Base-by-base conservation (phyloP, 805 yeast species). In the Kuraishia borneana region DNA sequence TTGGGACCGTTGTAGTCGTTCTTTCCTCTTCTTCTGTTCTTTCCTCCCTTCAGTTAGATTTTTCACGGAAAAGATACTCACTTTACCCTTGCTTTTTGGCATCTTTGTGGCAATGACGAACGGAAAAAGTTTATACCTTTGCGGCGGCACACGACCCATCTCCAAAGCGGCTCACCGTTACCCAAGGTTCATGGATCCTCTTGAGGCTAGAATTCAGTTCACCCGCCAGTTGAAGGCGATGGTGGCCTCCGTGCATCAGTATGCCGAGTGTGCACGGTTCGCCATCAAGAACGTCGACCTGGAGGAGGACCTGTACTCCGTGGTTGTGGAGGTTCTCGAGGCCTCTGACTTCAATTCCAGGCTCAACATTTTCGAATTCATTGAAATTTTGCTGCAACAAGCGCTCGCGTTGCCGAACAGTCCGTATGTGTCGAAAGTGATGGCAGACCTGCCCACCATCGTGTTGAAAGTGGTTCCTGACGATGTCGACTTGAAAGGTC, bases 1-100 rank as follows among this genome's bases (percentile, higher is more conserved):
- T 92, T 92, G 63, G 85, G 88, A 43, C 81, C 77, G 40, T 73
- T 80, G 60, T 77, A 76, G 57, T 81, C 95, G 61, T 88, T 88
- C 89, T 92, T 92, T 61, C 98, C 98, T 75, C 96, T 83, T 70
- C 94, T 77, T 73, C 98, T 89, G 66, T 84, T 81, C 63, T 83
- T 83, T 63, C 94, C 94, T 61, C 94, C 92, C 22, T 37, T 60
- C 77, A 75, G 94, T 77, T 73, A 96, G 89, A 66, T 83, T 81
- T 63, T 82, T 82, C 62, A 92, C 92, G 62, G 92, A 92, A 27
- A 21, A 18, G 20, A 20, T 21, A 41, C 56, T 20, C 59, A 65
- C 70, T 65, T 80, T 71, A 56, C 83, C 81, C 68, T 78, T 80
- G 49, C 78, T 66, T 65, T 81, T 80, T 48, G 88, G 85, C 88